Percentiles rank a stretch among this genome's conserved stretches.
Conservation (phyloP, 176 grass and related monocot species). For the Microstegium vimineum region DNA sequence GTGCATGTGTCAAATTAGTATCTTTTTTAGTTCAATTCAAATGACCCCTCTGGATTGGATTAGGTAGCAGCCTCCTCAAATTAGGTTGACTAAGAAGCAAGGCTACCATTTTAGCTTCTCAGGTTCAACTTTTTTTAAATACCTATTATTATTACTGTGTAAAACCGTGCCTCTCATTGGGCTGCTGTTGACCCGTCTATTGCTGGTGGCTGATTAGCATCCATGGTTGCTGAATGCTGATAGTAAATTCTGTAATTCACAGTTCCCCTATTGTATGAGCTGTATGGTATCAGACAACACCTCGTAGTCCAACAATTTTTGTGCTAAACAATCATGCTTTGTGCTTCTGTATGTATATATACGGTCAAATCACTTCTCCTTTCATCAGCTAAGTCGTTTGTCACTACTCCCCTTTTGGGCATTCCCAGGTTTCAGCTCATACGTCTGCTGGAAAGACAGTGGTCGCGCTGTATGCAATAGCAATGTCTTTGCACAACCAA, state of each 20-base stretch:
- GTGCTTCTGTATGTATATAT: neutral
- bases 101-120: neutral
- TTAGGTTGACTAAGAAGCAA: neutral
- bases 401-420: slow-evolving; percentile 4
- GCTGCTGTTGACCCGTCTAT: neutral
- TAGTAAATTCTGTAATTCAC: neutral
- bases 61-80: neutral
- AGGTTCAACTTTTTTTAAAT: neutral
- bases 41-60: neutral
- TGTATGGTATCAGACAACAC: neutral
- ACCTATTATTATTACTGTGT: neutral
- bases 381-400: neutral
- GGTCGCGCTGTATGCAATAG: slow-evolving; percentile 88
- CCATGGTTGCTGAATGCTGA: neutral
- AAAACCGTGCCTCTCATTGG: neutral
- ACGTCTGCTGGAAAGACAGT: slow-evolving; percentile 96
- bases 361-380: neutral
- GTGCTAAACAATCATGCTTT: neutral
- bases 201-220: neutral
- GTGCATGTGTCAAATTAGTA: neutral
- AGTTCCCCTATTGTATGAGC: neutral
- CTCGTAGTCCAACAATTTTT: neutral
- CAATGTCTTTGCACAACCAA: slow-evolving; percentile 83
- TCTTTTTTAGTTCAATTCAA: neutral
- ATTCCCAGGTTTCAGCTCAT: slow-evolving; percentile 75